A percentile compares a stretch with the other conserved stretches of the same genome.
Conservation (phyloP, 2,329 filamentous ascomycete species). For the Colletotrichum sansevieriae region DNA sequence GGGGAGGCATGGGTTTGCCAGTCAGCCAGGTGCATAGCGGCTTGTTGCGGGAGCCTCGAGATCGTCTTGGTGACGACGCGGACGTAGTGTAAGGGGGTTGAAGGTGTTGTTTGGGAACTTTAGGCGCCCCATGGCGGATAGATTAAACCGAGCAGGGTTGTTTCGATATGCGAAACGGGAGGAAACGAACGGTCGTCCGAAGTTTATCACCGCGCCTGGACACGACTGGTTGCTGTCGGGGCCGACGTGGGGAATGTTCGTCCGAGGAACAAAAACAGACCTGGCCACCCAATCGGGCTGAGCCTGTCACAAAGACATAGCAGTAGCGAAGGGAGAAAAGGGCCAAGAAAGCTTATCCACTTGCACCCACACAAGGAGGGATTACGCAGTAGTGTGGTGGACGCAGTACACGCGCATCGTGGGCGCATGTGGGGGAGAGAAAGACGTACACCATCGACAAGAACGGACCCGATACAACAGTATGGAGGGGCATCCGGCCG, state of each 20-base stretch:
- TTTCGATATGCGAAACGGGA: constrained; percentile 26
- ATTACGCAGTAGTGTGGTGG: too few relatives aligned
- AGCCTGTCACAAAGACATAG: constrained; percentile 29
- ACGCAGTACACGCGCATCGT: not conserved
- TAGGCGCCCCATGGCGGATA: constrained; percentile 13
- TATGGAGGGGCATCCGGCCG: not conserved
- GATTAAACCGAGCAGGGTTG: constrained; percentile 25
- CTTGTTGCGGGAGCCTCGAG: not conserved
- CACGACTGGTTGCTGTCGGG: constrained; percentile 21
- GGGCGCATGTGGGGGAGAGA: too few relatives aligned
- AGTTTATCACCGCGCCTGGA: constrained; percentile 22
- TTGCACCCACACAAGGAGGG: not conserved
- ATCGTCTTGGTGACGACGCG: not conserved
- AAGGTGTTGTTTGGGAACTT: not conserved
- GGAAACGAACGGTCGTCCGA: constrained; percentile 37
- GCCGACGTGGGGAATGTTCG: constrained; percentile 9
- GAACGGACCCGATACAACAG: constrained; percentile 3
- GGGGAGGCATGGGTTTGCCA: constrained; percentile 10
- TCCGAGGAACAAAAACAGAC: constrained; percentile 16
- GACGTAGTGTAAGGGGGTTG: not conserved
- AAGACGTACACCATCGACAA: not conserved
- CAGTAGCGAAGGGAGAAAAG: not conserved
- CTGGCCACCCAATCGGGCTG: constrained; percentile 21
- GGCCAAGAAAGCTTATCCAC: constrained; percentile 15
- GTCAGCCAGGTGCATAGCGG: not conserved